Conservation (phyloP, 108 stramenopile species). For the Skeletonema menzelii region DNA sequence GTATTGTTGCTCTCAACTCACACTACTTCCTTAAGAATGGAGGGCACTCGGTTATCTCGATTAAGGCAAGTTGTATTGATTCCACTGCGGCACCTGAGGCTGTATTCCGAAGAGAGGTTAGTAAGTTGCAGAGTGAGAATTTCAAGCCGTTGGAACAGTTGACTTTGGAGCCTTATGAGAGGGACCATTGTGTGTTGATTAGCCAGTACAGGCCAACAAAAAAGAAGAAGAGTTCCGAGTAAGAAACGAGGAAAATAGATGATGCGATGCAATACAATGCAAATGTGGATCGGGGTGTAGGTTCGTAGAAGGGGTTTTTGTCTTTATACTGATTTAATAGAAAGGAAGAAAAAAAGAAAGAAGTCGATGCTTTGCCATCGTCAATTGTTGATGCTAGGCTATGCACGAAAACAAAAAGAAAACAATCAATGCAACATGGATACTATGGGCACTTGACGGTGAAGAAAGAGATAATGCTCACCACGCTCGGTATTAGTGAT, state of each 20-base stretch:
- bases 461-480: too few species aligned
- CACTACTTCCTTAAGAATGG: slow-evolving; percentile 99
- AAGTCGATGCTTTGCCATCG: neutral
- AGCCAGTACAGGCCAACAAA: slow-evolving; percentile 93
- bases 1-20: slow-evolving; percentile 99
- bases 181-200: slow-evolving; percentile 99
- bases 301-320: neutral
- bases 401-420: too few species aligned
- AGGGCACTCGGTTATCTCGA: slow-evolving; percentile 98
- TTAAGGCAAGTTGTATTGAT: slow-evolving; percentile 99
- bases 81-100: slow-evolving; percentile 98
- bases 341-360: neutral
- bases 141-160: slow-evolving; percentile 99
- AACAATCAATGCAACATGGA: too few species aligned
- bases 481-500: too few species aligned
- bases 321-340: slow-evolving; percentile 12
- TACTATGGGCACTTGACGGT: too few species aligned
- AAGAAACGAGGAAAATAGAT: neutral
- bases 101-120: slow-evolving; percentile 95
- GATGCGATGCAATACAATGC: neutral
- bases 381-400: neutral
- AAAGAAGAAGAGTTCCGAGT: slow-evolving; percentile 68
- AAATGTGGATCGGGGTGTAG: slow-evolving; percentile 1
- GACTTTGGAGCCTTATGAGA: slow-evolving; percentile 99
- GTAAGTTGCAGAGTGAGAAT: slow-evolving; percentile 92